Base-by-base conservation (phyloP, 2,329 filamentous ascomycete species). In the Exserohilum rostratum region DNA sequence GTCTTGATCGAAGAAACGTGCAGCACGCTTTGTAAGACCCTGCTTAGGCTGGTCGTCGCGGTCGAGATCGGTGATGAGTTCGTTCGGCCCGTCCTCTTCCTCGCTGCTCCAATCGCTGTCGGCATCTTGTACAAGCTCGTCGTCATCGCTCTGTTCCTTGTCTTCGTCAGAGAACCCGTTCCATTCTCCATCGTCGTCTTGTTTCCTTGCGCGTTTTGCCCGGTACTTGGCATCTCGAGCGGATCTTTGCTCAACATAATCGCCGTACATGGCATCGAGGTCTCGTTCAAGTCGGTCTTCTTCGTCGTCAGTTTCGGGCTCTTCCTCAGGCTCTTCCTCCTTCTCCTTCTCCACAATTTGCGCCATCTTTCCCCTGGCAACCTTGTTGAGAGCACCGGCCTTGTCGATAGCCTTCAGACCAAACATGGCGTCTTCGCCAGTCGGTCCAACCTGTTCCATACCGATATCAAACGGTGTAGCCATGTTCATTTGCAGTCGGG, bases 401-500 rank as follows among this genome's bases (percentile, higher is more conserved):
- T 90, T 90, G 71, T 97, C 91, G 39, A 96, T 84, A 7, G 86
- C 80, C 74, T 92, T 96, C 42, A 98, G 82, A 2, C 86, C 86
- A 73, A 99, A 99, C 81, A 96, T 95, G 25, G 90, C 82, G 40
- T 91, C 90, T 37, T 91, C 87, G 20, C 91, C 93, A 45, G 85
- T 81, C 0, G 90, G 90, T 0, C 91, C 91, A 20, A 85, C 79
- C 76, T 95, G 91, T 71, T 96, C 95, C 78, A 96, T 85, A 68
- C 95, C 95, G 60, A 99, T 96, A 61, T 99, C 95, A 82, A 91
- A 95, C 6, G 95, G 95, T 0, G 92, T 90, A 2, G 88, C 89
- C 95, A 99, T 99, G 78, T 97, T 89, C 80, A 99, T 87, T 76
- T 99, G 95, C 89, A 99, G 89, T 30, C 95, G 87, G n/a, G 96